Evolutionary conservation across 2,329 filamentous ascomycete genomes (phyloP), one percentile per base, ranked within the genome.

Genomic region (Trichoderma brevicompactum): DNA sequence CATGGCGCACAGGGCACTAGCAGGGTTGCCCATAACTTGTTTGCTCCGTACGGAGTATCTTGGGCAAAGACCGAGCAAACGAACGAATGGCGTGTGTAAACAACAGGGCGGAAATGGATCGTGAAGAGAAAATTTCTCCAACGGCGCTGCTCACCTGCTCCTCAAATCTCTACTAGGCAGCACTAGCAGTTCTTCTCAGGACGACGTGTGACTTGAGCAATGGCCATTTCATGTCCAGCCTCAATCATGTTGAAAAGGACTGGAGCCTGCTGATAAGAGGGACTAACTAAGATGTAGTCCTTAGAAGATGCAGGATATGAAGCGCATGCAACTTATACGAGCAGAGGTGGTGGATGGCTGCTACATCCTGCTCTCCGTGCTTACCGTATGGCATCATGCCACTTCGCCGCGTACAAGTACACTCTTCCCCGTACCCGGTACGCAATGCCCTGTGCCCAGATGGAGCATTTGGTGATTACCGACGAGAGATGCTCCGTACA

Each of bases 1-100:
- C 49, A 65, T 50, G 50, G 49, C 50, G 56, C 49, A 34, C 64
- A 17, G 48, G 13, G 17, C 44, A 48, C 64, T 61, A 65, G 56
- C 50, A 65, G 64, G 64, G 64, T 55, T 56, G 32, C 17, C 40
- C 49, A 19, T n/a, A n/a, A n/a, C 23, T 53, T 53, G 23, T 12
- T 43, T 50, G 59, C 49, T 23, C 43, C 7, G 32, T 40, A 12
- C 23, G 44, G 23, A 48, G 52, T 23, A 41, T 15, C 34, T 49
- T 41, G 44, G 36, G 46, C 58, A 41, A 61, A 52, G 34, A 41
- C 48, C 36, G 23, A 52, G 36, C 38, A 28, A 5, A 28, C 23
- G 23, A 28, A 28, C 23, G 23, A 28, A 28, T 28, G 23, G 23
- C 23, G 44, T n/a, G 38, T 48, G 41, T 40, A 49, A 49, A 49